Base-by-base conservation (phyloP, 257 asterid species). In the Linaria vulgaris region DNA sequence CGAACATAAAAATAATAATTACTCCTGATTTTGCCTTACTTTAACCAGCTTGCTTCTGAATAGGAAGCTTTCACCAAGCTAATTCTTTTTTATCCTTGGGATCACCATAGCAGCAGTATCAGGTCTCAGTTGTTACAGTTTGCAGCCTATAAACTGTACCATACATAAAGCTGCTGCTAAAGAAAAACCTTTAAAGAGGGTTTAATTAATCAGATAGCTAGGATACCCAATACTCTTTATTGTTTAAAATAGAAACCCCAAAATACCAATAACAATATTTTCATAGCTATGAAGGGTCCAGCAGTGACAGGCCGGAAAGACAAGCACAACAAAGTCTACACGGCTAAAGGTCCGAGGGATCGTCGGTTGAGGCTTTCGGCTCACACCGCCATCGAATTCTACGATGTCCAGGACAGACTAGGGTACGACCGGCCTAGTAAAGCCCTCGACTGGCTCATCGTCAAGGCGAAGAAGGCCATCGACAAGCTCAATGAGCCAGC, bases 341-440 rank as follows among this genome's bases (percentile, higher is more conserved):
- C 92, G 1, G 64, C 86, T 5, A 85, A 80, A 60, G 92, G 92
- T 9, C 86, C 86, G 0, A 61, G 85, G 61, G 92, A 85, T 71
- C 76, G 92, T 11, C 70, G 92, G 17, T 82, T 85, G 9, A 59
- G 92, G 45, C 83, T 85, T 9, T 65, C 92, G 0, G 92, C 92
- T 16, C 81, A 82, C 79, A 85, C 92, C 0, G 92, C 88, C 0
- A 82, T 85, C 25, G 86, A 85, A 13, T 79, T 85, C 68, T 85
- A 82, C 59, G 92, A 85, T 38, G 86, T 85, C 0, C 92, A 85
- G 63, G 92, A 82, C 58, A 72, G 92, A 3, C 50, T 85, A 52
- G 92, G 92, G 62, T 85, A 75, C 23, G 92, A 85, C 72, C 70
- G 88, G 34, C 86, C 92, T 0, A 85, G 86, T 74, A 85, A 82